phyloP scores from a whole-genome alignment of 345 rosid genomes.

The Citrus cavaleriei region DNA sequence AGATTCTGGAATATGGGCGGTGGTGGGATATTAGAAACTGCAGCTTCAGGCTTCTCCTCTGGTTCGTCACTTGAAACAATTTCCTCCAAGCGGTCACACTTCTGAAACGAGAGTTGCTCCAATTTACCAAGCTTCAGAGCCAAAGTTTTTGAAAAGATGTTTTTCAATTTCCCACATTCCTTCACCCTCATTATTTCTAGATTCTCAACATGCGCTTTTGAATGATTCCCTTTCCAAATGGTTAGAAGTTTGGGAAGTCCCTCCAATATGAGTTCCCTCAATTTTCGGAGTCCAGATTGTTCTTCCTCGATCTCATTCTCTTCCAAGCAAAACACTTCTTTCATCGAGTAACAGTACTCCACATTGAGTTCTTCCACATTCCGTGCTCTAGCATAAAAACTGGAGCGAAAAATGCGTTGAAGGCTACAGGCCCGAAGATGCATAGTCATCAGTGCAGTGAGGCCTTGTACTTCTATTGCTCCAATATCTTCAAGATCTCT shows the following conservation, averaged over 20 bases:
- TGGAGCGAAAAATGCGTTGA: neutral
- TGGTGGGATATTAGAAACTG: neutral
- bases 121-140: neutral
- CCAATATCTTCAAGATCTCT: neutral
- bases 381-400: neutral
- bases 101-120: neutral
- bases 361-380: neutral
- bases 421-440: conserved; percentile 5
- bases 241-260: neutral
- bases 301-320: neutral
- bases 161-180: conserved; percentile 2
- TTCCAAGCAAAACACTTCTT: neutral
- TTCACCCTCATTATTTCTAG: neutral
- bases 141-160: conserved; percentile 2
- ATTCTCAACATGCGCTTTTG: neutral
- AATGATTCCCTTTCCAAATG: neutral
- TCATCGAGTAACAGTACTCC: conserved; percentile 6
- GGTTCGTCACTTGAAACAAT: neutral
- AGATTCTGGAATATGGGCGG: neutral
- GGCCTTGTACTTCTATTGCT: neutral
- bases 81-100: neutral
- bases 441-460: neutral
- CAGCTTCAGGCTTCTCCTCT: neutral
- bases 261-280: conserved; percentile 1
- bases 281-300: neutral